Conservation (phyloP, 164 flowering plant genomes). For the Kingdonia uniflora region DNA sequence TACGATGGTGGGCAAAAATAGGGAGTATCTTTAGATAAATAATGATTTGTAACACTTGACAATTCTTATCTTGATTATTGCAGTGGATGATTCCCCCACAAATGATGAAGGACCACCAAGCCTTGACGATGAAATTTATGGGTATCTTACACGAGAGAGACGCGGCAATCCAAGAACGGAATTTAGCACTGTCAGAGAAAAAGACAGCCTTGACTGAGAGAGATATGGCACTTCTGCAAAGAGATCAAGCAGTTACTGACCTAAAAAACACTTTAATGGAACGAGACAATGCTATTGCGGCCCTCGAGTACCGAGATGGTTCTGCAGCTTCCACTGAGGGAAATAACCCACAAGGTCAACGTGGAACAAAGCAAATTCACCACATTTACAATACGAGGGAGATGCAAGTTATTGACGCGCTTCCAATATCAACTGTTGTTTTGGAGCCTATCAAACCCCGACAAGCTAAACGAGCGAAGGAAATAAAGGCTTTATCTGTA, state of each 20-base stretch:
- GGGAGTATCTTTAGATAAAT: neutral
- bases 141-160: conserved; percentile 62
- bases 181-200: conserved; percentile 55
- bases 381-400: conserved; percentile 43
- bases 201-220: conserved; percentile 61
- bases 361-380: conserved; percentile 48
- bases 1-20: too few species aligned
- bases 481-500: conserved; percentile 25
- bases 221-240: conserved; percentile 52
- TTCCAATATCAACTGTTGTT: conserved; percentile 30
- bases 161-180: conserved; percentile 66
- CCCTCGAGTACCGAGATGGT: conserved; percentile 59
- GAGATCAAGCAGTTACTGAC: conserved; percentile 58
- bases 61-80: neutral
- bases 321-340: conserved; percentile 9
- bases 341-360: conserved; percentile 12
- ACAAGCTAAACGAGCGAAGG: conserved; percentile 44
- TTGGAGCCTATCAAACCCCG: conserved; percentile 32
- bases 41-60: neutral
- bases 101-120: conserved; percentile 56
- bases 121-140: conserved; percentile 46
- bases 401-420: conserved; percentile 33
- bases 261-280: conserved; percentile 51
- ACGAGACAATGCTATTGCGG: conserved; percentile 54
- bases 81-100: conserved; percentile 66